Evolutionary conservation across 2,329 filamentous ascomycete genomes (phyloP).

Genomic region (Cordyceps farinosa): DNA sequence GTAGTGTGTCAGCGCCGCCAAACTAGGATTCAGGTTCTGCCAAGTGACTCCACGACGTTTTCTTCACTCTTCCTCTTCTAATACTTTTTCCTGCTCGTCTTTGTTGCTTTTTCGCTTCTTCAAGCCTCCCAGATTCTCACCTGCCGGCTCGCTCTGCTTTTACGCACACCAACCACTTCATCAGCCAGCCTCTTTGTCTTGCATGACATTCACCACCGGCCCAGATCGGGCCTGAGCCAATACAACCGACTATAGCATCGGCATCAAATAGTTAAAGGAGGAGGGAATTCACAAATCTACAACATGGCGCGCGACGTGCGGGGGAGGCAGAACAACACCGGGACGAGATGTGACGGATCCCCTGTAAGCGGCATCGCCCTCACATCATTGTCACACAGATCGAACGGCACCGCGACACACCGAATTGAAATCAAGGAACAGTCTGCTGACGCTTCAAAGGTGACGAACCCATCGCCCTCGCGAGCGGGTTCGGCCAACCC

Average conservation of each 20-base stretch:
- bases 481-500: background rate
- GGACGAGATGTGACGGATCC: background rate
- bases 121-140: background rate
- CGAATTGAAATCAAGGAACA: background rate
- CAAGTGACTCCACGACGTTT: background rate
- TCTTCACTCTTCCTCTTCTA: background rate
- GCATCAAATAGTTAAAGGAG: background rate
- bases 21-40: conserved; percentile 13
- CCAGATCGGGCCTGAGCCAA: conserved; percentile 2
- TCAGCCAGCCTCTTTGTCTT: background rate
- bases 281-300: background rate
- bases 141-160: background rate
- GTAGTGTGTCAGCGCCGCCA: conserved; percentile 13
- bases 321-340: background rate
- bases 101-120: background rate
- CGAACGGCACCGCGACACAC: background rate
- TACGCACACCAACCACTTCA: background rate
- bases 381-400: background rate
- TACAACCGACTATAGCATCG: background rate
- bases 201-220: conserved; percentile 9
- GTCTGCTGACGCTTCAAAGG: background rate
- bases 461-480: background rate
- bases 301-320: conserved; percentile 1
- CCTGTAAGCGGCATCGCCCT: conserved; percentile 1
- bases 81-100: background rate